A percentile compares a stretch with the other conserved stretches of the same genome.
phyloP scores from a whole-genome alignment of 1,139 yeast genomes.

The Torulaspora pretoriensis region DNA sequence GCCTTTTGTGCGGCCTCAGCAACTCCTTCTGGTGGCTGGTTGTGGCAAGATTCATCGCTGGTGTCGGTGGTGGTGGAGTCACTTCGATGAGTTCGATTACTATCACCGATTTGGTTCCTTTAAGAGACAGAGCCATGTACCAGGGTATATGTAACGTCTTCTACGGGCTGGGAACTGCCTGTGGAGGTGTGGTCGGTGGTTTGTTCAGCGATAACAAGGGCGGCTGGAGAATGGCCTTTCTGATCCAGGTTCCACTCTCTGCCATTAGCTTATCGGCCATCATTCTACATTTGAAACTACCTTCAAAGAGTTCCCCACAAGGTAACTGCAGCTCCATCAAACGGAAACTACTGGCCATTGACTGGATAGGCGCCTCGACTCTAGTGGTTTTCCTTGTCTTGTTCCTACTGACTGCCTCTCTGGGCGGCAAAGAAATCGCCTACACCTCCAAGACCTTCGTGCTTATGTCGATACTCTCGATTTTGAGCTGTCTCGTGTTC shows the following conservation, averaged over 20 bases:
- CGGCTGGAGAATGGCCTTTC: constrained; percentile 77
- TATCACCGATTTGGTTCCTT: constrained; percentile 53
- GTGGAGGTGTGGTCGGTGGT: constrained; percentile 62
- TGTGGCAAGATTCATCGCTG: constrained; percentile 56
- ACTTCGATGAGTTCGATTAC: constrained; percentile 53
- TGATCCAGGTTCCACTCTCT: constrained; percentile 63
- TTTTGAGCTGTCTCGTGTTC: constrained; percentile 36
- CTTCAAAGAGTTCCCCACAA: constrained; percentile 27
- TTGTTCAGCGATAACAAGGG: constrained; percentile 43
- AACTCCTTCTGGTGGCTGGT: constrained; percentile 55
- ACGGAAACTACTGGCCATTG: constrained; percentile 55
- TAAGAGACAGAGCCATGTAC: constrained; percentile 54
- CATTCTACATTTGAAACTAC: constrained; percentile 40
- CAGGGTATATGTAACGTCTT: constrained; percentile 63
- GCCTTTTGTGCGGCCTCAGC: constrained; percentile 50
- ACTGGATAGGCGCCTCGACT: constrained; percentile 64
- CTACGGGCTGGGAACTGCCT: constrained; percentile 65
- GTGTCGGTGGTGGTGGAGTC: constrained; percentile 65
- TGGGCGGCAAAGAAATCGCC: constrained; percentile 59
- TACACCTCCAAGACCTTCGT: constrained; percentile 36
- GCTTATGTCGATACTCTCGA: constrained; percentile 26
- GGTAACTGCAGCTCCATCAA: constrained; percentile 22
- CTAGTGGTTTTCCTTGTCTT: constrained; percentile 52
- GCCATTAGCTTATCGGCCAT: constrained; percentile 42
- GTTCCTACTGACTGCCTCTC: constrained; percentile 60